These are phyloP conservation scores for Alternaria angustiovoidea DNA, from an alignment of 2,329 filamentous ascomycete species.

Conservation along the genomic window DNA sequence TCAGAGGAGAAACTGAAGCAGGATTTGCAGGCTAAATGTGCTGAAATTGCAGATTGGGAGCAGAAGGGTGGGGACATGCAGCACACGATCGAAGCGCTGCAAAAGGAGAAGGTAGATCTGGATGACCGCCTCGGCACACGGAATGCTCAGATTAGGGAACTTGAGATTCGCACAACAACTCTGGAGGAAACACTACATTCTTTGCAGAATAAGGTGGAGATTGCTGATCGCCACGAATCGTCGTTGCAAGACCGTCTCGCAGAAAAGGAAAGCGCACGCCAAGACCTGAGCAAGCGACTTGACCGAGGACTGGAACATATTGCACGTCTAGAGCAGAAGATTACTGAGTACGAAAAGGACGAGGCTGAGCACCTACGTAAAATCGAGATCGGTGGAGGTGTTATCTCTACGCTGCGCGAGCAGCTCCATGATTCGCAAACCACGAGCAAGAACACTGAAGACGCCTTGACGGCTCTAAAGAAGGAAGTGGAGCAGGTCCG, in stretches of 20 bases:
- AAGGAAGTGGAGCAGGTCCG: constrained; percentile 29
- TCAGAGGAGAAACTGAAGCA: constrained; percentile 32
- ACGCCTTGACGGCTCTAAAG: constrained; percentile 30
- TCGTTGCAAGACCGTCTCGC: constrained; percentile 33
- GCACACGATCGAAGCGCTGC: constrained; percentile 30
- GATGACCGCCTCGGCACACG: constrained; percentile 29
- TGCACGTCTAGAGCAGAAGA: constrained; percentile 30
- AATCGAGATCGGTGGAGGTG: constrained; percentile 31
- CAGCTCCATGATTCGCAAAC: constrained; percentile 33
- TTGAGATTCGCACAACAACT: constrained; percentile 30
- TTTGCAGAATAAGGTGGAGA: constrained; percentile 30
- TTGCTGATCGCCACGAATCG: constrained; percentile 30
- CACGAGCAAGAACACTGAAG: constrained; percentile 31
- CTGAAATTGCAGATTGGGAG: constrained; percentile 40
- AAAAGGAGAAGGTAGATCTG: constrained; percentile 34
- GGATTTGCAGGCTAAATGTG: constrained; percentile 35
- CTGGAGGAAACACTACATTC: constrained; percentile 32
- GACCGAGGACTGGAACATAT: constrained; percentile 34
- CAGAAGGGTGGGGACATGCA: constrained; percentile 22
- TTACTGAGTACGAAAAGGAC: constrained; percentile 31
- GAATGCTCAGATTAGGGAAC: constrained; percentile 28
- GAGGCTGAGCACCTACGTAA: constrained; percentile 35
- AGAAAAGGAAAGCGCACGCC: constrained; percentile 30
- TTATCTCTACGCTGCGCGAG: constrained; percentile 34
- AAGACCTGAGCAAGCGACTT: constrained; percentile 27